These are phyloP conservation scores for Podila epigama DNA, from an alignment of 192 early-diverging fungal genomes.

Conservation along the genomic window DNA sequence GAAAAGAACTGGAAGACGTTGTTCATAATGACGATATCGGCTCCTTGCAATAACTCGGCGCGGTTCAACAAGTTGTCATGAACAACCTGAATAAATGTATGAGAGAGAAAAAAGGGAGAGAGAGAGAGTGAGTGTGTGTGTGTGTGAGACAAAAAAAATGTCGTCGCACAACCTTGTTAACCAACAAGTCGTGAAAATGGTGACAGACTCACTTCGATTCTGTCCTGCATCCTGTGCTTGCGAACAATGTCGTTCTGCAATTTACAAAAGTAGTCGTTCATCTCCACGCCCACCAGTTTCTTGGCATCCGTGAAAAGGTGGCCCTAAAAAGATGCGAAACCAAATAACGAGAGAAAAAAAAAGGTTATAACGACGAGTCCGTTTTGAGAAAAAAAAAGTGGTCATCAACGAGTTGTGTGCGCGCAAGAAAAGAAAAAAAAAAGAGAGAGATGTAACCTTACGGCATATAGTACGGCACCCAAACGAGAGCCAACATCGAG, in stretches of 20 bases:
- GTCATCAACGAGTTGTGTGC: too few species aligned
- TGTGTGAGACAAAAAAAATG: too few species aligned
- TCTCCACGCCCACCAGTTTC: conserved; percentile 64
- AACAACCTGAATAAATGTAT: conserved; percentile 40
- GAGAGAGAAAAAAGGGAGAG: background rate
- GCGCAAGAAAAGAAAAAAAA: background rate
- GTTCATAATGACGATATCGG: conserved; percentile 67
- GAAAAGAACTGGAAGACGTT: conserved; percentile 70
- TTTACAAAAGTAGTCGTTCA: conserved; percentile 65
- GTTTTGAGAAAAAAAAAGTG: too few species aligned
- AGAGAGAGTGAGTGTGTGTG: too few species aligned
- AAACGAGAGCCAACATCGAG: conserved; percentile 67
- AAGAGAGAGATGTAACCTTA: conserved; percentile 8
- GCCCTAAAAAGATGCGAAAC: too few species aligned
- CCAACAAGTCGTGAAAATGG: too few species aligned
- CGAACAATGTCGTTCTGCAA: conserved; percentile 57
- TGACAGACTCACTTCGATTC: conserved; percentile 59
- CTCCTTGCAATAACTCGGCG: conserved; percentile 45
- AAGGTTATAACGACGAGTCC: too few species aligned
- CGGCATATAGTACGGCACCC: conserved; percentile 64
- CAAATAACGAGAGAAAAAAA: background rate
- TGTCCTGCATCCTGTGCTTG: conserved; percentile 60
- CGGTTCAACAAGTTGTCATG: conserved; percentile 55
- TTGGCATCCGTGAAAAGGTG: conserved; percentile 60
- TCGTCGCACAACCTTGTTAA: too few species aligned